phyloP scores from a whole-genome alignment of 2,329 filamentous ascomycete genomes.

The Fusarium sp. region DNA sequence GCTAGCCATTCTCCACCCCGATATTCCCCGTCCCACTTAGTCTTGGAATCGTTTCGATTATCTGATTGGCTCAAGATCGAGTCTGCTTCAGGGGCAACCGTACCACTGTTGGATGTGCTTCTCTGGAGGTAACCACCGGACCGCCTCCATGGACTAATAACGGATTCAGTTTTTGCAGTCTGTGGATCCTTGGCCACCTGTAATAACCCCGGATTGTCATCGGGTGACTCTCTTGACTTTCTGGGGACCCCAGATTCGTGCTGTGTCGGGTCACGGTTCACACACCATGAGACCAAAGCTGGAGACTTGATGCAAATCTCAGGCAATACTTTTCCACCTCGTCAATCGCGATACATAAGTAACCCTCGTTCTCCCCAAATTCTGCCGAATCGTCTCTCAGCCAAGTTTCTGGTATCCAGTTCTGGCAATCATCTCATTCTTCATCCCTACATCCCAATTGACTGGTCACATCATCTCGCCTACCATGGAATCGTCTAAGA shows the following conservation, averaged over 20 bases:
- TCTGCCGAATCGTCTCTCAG: background rate
- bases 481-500: slow-evolving; percentile 3
- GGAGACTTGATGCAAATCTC: background rate
- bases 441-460: background rate
- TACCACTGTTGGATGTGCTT: background rate
- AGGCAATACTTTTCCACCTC: slow-evolving; percentile 1
- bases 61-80: background rate
- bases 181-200: background rate
- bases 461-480: background rate
- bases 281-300: background rate
- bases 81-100: background rate
- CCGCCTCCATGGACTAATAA: background rate
- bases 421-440: background rate
- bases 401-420: background rate
- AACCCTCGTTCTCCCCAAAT: background rate
- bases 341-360: slow-evolving; percentile 11
- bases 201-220: background rate
- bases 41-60: background rate
- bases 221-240: slow-evolving; percentile 6
- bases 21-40: slow-evolving; percentile 20
- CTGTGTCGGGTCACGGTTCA: background rate
- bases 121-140: background rate
- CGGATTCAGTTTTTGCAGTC: background rate
- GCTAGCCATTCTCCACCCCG: slow-evolving; percentile 13
- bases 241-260: slow-evolving; percentile 26